These are phyloP conservation scores for Penicillium corylophilum DNA, from an alignment of 2,329 filamentous ascomycete species.

Conservation along the genomic window DNA sequence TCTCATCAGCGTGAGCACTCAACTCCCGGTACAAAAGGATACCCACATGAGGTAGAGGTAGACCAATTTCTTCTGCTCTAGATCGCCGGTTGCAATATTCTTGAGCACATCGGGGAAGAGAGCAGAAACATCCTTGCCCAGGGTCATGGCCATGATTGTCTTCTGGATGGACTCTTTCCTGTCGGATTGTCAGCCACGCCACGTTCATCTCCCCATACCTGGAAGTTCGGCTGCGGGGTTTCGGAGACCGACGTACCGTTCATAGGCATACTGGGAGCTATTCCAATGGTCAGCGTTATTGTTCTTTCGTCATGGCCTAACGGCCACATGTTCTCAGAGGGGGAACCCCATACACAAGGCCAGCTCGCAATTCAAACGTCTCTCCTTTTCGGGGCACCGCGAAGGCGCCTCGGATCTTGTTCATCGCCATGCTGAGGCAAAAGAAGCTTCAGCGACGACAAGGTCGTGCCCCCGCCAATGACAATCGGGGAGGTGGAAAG, in stretches of 20 bases:
- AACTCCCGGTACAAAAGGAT: not conserved
- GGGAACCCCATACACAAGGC: constrained; percentile 63
- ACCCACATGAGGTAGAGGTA: constrained; percentile 94
- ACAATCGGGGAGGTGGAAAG: constrained; percentile 15
- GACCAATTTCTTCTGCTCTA: constrained; percentile 99
- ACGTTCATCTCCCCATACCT: constrained; percentile 5
- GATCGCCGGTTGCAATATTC: constrained; percentile 91
- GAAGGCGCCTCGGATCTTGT: constrained; percentile 92
- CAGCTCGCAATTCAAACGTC: constrained; percentile 94
- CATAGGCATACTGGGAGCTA: constrained; percentile 97
- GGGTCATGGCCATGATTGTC: constrained; percentile 99
- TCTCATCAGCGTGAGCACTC: constrained; percentile 5
- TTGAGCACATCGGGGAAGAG: constrained; percentile 97
- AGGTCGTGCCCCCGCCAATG: constrained; percentile 35
- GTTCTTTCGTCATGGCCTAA: constrained; percentile 3
- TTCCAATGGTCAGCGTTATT: constrained; percentile 36
- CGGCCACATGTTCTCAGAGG: constrained; percentile 13
- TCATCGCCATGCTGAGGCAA: constrained; percentile 73
- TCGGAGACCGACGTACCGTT: constrained; percentile 57
- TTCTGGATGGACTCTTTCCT: constrained; percentile 98
- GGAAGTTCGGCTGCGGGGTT: not conserved
- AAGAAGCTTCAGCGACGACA: constrained; percentile 37
- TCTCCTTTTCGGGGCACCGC: constrained; percentile 92
- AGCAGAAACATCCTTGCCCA: constrained; percentile 97
- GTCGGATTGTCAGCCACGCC: constrained; percentile 29